Evolutionary conservation across 768 basidiomycete genomes (phyloP).

Genomic region (Coprinellus aureogranulatus): DNA sequence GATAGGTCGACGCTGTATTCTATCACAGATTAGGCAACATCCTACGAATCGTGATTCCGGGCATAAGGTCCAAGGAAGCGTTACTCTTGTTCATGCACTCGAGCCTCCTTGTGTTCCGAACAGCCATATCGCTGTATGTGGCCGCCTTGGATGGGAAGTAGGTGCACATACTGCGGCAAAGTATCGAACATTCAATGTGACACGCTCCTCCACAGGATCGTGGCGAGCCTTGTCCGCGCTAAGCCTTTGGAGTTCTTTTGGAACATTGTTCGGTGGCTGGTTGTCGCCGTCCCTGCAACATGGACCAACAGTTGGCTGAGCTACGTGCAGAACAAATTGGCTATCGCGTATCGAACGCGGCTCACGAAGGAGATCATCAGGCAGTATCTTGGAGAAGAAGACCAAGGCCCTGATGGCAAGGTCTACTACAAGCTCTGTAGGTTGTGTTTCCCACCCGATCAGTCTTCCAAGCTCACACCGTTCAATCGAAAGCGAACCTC

Average conservation of each 20-base stretch:
- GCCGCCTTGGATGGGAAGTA: conserved; percentile 92
- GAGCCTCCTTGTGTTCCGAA: conserved; percentile 82
- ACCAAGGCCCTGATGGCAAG: conserved; percentile 67
- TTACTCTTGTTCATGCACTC: conserved; percentile 86
- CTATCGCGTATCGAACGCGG: conserved; percentile 83
- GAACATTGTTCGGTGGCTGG: conserved; percentile 86
- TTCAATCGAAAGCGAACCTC: conserved; percentile 65
- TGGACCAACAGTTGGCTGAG: conserved; percentile 92
- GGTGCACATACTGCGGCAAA: no score
- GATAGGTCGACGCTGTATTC: conserved; percentile 87
- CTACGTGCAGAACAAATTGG: conserved; percentile 90
- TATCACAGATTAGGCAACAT: conserved; percentile 76
- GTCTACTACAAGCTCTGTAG: conserved; percentile 90
- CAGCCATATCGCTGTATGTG: conserved; percentile 90
- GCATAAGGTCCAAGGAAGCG: conserved; percentile 82
- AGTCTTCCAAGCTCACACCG: background rate
- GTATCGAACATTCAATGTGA: no score
- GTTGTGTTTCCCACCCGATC: conserved; percentile 20
- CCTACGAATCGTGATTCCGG: conserved; percentile 85
- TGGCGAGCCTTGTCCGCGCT: conserved; percentile 90
- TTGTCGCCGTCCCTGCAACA: conserved; percentile 90
- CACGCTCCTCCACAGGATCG: conserved; percentile 65
- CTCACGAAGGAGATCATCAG: conserved; percentile 80
- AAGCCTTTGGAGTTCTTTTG: conserved; percentile 73
- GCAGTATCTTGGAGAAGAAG: conserved; percentile 77